Base-by-base conservation (phyloP, 192 early-diverging fungal genomes). In the Coemansia sp. region DNA sequence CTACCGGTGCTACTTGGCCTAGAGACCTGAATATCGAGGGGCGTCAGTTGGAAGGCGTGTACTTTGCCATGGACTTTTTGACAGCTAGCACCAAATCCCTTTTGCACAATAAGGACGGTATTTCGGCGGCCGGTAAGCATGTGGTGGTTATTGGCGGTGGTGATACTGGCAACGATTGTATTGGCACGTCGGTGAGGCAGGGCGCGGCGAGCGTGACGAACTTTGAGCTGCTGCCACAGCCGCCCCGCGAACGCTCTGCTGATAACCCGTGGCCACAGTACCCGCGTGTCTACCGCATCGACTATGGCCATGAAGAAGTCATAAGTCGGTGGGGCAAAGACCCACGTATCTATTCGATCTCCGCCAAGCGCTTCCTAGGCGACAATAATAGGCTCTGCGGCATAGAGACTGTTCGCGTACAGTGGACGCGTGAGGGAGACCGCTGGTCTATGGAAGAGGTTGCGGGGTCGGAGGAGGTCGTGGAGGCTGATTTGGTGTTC, bases 211-310 rank as follows among this genome's bases (percentile, higher is more conserved):
- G 89, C 59, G 90, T 99, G 18, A 87, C 92, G 70, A 98, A 98
- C 88, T 99, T 99, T 90, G 97, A 99, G 79, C 89, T 99, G 66
- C 85, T 99, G 34, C 97, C 97, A 4, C 92, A 93, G 78, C 96
- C 97, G 51, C 93, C 97, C n/a, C 77, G 71, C 0, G 77, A 76
- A 46, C 93, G 97, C 71, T 93, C 90, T 57, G 71, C 71, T 31
- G 95, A 97, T 75, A 99, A 98, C 89, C 97, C 96, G 60, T 99
- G 97, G 97, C 97, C 97, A 24, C 91, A 95, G 77, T 99, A 91
- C 87, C 95, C 97, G 44, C 91, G 95, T 62, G 92, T 96, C 16
- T 98, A 96, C 90, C 91, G 93, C 84, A 88, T 97, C 27, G 96
- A 98, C 86, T 98, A 99, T 67, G 97, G 97, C 60, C 97, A 99